Evolutionary conservation across 129 eudicot species (phyloP), one percentile per base, ranked within the genome.

Genomic region (Tagetes patula): DNA sequence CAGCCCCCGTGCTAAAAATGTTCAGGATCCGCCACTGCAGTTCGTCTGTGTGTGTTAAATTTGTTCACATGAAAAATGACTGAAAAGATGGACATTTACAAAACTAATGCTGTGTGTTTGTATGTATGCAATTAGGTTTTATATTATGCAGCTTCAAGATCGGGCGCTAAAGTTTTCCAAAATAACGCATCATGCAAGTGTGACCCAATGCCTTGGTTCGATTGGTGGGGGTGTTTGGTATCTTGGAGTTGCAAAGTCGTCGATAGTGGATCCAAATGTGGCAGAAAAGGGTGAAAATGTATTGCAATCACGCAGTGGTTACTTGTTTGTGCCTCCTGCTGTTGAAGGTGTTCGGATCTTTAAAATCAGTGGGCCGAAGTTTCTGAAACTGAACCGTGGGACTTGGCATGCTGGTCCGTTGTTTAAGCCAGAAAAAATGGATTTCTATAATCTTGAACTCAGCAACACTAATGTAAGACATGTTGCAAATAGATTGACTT

Each of bases 321-420:
- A 94, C 73, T 84, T 79, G 3, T 94, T 86, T 59, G 82, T 80
- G 48, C 97, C 93, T 63, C 98, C 98, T 46, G 68, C 78, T 48
- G 87, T 87, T 69, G 91, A 86, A 4, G 87, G 77, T 48, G 89
- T 94, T 40, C 83, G 64, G 3, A 84, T 82, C 48, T 94, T 90
- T 53, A 85, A 75, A 76, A 69, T 94, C 52, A 73, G 86, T n/a
- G 98, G 98, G 3, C 80, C 96, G 30, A 90, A 86, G 84, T 94
- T 90, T 71, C 71, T 94, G 86, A 94, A 88, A 86, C 82, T 94
- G 71, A 81, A 88, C 69, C 80, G 69, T 6, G 98, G 98, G 70
- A 90, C 97, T 13, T 94, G 98, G 98, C 98, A 94, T 83, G 96
- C 98, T 38, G 98, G 98, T 13, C 98, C 98, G 1, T 56, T 94